Evolutionary conservation across 176 grass and related monocot species (phyloP).

Genomic region (Raddia guianensis): DNA sequence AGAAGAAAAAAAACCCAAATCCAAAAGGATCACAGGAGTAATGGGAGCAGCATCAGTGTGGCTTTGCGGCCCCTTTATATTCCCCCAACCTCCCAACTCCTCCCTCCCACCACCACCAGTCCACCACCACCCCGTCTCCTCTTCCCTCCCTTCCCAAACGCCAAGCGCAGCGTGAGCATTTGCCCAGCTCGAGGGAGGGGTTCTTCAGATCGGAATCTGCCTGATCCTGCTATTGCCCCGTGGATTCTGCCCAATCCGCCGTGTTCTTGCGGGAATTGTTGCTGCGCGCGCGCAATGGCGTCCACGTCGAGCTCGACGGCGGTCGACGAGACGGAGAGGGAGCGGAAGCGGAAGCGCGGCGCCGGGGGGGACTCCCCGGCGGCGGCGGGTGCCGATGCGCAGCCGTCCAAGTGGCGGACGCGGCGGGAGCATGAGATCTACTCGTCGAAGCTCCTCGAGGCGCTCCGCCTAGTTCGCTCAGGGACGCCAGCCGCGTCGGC

Average conservation of each 20-base stretch:
- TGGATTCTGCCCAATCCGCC: background rate
- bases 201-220: conserved; percentile 13
- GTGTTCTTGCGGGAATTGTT: conserved; percentile 7
- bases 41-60: conserved; percentile 33
- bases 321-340: conserved; percentile 34
- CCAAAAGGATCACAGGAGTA: conserved; percentile 48
- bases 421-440: conserved; percentile 78
- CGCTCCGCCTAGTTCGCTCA: conserved; percentile 63
- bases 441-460: conserved; percentile 89
- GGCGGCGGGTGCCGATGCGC: conserved; percentile 7
- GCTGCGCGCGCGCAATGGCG: conserved; percentile 45
- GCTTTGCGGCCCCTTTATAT: conserved; percentile 53
- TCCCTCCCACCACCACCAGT: conserved; percentile 18
- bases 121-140: background rate
- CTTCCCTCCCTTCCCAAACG: background rate
- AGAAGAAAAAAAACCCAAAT: conserved; percentile 18
- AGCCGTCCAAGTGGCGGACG: conserved; percentile 68
- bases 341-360: conserved; percentile 54
- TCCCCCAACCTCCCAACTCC: conserved; percentile 31
- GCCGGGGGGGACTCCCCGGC: conserved; percentile 1
- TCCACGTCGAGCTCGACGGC: conserved; percentile 44
- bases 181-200: background rate
- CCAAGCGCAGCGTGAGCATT: conserved; percentile 4
- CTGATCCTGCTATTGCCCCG: background rate
- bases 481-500: conserved; percentile 10